These are phyloP conservation scores for Lactarius akahatsu DNA, from an alignment of 768 basidiomycete species.

Conservation along the genomic window DNA sequence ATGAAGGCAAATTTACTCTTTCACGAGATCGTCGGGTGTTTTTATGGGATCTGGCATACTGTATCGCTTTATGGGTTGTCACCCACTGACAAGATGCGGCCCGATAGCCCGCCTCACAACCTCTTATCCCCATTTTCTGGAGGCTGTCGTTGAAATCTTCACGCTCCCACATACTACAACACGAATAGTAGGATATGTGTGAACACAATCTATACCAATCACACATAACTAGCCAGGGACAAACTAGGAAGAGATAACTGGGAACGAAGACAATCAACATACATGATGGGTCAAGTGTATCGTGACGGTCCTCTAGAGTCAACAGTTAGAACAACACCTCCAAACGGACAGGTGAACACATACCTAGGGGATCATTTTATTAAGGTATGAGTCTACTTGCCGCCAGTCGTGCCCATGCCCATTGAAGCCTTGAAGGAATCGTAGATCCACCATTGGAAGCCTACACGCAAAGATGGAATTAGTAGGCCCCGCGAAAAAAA, in stretches of 20 bases:
- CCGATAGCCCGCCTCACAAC: neutral
- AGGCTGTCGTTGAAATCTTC: too few species aligned
- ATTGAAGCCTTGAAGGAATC: constrained; percentile 81
- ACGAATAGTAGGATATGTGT: neutral
- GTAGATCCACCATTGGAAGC: constrained; percentile 95
- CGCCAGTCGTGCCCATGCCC: constrained; percentile 87
- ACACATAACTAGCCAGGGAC: constrained; percentile 24
- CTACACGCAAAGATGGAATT: constrained; percentile 46
- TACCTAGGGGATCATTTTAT: constrained; percentile 4
- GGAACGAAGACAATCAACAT: constrained; percentile 7
- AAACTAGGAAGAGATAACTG: constrained; percentile 18
- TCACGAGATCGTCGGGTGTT: constrained; percentile 25
- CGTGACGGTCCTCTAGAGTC: constrained; percentile 13
- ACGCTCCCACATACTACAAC: neutral
- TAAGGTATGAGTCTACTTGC: constrained; percentile 55
- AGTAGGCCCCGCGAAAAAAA: neutral
- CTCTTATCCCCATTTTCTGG: neutral
- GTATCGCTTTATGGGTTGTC: neutral
- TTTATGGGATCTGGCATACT: constrained; percentile 25
- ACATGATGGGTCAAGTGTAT: constrained; percentile 13
- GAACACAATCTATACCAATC: constrained; percentile 20
- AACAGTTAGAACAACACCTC: neutral
- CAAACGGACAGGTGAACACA: neutral
- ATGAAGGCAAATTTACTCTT: constrained; percentile 15
- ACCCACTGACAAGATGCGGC: neutral